Percentiles rank a stretch among this genome's conserved stretches.
These are phyloP conservation scores for Coemansia erecta DNA, from an alignment of 192 early-diverging fungal species.

Conservation along the genomic window DNA sequence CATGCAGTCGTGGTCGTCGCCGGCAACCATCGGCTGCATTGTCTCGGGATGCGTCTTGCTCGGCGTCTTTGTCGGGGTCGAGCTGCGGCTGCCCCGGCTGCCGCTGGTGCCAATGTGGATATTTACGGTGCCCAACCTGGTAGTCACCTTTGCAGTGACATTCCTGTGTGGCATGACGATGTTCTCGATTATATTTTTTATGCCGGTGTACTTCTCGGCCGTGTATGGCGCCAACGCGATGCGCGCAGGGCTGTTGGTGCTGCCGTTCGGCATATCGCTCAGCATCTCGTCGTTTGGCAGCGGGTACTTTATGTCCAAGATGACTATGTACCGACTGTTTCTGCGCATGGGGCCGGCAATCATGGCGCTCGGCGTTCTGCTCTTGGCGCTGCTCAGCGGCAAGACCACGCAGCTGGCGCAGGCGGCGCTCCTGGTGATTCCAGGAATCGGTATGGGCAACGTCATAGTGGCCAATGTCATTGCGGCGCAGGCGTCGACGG, in stretches of 20 bases:
- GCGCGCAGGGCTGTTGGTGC: conserved; percentile 69
- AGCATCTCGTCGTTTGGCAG: conserved; percentile 67
- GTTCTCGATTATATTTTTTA: conserved; percentile 58
- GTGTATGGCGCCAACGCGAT: conserved; percentile 72
- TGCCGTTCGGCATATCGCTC: conserved; percentile 73
- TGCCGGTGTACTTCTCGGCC: conserved; percentile 70
- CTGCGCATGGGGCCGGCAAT: conserved; percentile 67
- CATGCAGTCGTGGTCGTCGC: conserved; percentile 56
- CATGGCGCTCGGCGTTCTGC: conserved; percentile 58
- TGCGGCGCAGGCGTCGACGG: conserved; percentile 68
- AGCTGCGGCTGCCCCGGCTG: conserved; percentile 52
- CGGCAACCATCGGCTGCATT: conserved; percentile 52
- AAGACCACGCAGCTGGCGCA: conserved; percentile 48
- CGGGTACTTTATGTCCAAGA: conserved; percentile 63
- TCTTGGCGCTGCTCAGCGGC: conserved; percentile 58
- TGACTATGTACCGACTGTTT: conserved; percentile 61
- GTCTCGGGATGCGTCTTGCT: conserved; percentile 32
- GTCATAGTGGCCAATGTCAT: conserved; percentile 73
- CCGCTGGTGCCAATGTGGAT: conserved; percentile 67
- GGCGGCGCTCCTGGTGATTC: conserved; percentile 63
- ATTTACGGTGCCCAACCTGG: conserved; percentile 57
- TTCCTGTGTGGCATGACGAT: conserved; percentile 50
- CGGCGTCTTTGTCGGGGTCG: conserved; percentile 60
- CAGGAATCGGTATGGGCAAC: conserved; percentile 74
- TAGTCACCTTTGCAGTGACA: conserved; percentile 34